A percentile compares a stretch with the other conserved stretches of the same genome.
These are phyloP conservation scores for Marasmius oreades DNA, from an alignment of 1,284 basidiomycete genomes.

Conservation along the genomic window DNA sequence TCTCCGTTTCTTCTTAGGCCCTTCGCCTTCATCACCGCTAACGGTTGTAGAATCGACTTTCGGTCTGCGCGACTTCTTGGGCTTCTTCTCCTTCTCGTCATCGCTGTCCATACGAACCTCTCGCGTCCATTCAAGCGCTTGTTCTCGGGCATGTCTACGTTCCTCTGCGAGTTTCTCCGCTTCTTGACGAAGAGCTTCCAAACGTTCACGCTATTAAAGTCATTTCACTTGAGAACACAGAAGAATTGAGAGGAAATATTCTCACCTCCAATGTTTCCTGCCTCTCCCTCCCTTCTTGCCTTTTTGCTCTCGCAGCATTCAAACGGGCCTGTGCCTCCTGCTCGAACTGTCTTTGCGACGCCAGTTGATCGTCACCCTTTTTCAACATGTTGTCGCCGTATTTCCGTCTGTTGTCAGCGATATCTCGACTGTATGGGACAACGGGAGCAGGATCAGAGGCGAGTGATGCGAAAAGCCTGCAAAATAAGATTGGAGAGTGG, in stretches of 20 bases:
- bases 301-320: constrained; percentile 66
- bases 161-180: constrained; percentile 73
- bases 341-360: constrained; percentile 74
- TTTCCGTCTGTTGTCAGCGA: constrained; percentile 84
- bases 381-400: constrained; percentile 85
- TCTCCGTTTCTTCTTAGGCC: constrained; percentile 12
- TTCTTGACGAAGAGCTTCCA: constrained; percentile 56
- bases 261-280: constrained; percentile 58
- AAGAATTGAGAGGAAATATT: constrained; percentile 9
- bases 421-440: constrained; percentile 82
- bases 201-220: constrained; percentile 42
- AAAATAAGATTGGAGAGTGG: neutral
- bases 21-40: constrained; percentile 52
- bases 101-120: constrained; percentile 69
- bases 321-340: constrained; percentile 68
- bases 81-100: constrained; percentile 68
- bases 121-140: constrained; percentile 73
- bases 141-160: constrained; percentile 71
- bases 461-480: constrained; percentile 78
- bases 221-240: neutral
- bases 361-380: constrained; percentile 75
- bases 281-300: constrained; percentile 64
- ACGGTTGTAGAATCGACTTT: constrained; percentile 45
- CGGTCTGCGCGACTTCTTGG: constrained; percentile 54
- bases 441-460: constrained; percentile 66